These are phyloP conservation scores for Mycocalia duriaeana DNA, from an alignment of 1,284 basidiomycete genomes.

Conservation along the genomic window DNA sequence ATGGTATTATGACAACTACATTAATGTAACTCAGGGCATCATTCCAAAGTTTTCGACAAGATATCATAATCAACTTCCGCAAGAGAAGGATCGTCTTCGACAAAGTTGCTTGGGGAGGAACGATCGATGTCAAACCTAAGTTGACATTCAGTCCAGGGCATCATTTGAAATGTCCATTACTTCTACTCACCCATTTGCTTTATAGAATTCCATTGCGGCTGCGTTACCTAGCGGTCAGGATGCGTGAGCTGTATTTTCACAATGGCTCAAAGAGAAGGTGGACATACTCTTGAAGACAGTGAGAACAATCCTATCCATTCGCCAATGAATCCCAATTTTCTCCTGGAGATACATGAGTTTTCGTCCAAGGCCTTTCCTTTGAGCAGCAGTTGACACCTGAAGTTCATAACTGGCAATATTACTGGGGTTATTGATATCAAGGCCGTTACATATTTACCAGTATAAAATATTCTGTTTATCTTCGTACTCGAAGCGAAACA, in stretches of 20 bases:
- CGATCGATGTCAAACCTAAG: slow-evolving; percentile 51
- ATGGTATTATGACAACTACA: too few species aligned
- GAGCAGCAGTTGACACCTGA: slow-evolving; percentile 43
- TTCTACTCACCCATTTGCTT: slow-evolving; percentile 43
- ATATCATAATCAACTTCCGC: slow-evolving; percentile 51
- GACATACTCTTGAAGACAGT: slow-evolving; percentile 62
- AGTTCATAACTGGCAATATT: slow-evolving; percentile 58
- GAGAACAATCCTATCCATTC: slow-evolving; percentile 67
- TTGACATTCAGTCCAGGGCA: not conserved
- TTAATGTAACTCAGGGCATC: too few species aligned
- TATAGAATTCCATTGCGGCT: slow-evolving; percentile 53
- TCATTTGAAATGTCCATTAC: not conserved
- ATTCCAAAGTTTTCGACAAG: slow-evolving; percentile 35
- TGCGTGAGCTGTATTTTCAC: not conserved
- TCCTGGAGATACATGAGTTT: slow-evolving; percentile 44
- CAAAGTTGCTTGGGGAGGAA: slow-evolving; percentile 44
- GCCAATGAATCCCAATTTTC: slow-evolving; percentile 43
- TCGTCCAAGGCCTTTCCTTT: slow-evolving; percentile 54
- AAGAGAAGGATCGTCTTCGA: slow-evolving; percentile 24
- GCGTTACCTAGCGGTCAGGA: slow-evolving; percentile 50
- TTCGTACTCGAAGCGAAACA: slow-evolving; percentile 72
- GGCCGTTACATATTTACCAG: slow-evolving; percentile 43
- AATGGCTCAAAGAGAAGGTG: not conserved
- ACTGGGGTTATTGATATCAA: not conserved
- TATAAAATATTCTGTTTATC: slow-evolving; percentile 54